Conservation (phyloP, 495 filamentous ascomycete genomes). For the Bacidia gigantensis region DNA sequence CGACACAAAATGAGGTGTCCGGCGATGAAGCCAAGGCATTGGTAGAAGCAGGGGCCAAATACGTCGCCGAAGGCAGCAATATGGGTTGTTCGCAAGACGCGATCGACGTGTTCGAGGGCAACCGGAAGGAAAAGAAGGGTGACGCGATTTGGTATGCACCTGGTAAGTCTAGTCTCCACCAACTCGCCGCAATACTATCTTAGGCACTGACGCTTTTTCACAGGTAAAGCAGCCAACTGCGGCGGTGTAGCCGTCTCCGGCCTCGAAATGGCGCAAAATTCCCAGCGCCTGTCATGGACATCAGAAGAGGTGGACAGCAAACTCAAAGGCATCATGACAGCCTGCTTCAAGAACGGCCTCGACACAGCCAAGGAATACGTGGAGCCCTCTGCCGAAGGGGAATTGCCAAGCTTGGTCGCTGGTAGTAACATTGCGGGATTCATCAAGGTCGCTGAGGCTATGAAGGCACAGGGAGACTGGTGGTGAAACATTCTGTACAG, state of each 20-base stretch:
- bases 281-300: constrained; percentile 69
- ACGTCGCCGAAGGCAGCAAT: constrained; percentile 94
- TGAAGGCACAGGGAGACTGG: constrained; percentile 97
- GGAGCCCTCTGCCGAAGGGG: constrained; percentile 51
- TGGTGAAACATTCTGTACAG: constrained; percentile 35
- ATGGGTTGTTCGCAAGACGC: constrained; percentile 97
- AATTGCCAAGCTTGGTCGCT: constrained; percentile 78
- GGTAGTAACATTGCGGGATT: constrained; percentile 97
- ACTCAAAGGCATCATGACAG: constrained; percentile 88
- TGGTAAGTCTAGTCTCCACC: constrained; percentile 34
- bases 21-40: constrained; percentile 77
- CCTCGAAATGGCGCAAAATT: constrained; percentile 99
- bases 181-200: background rate
- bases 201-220: background rate
- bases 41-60: constrained; percentile 60
- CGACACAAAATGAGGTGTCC: constrained; percentile 95
- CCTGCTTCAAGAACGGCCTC: constrained; percentile 83
- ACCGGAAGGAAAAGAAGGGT: constrained; percentile 55
- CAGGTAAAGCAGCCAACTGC: constrained; percentile 80
- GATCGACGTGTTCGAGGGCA: constrained; percentile 83
- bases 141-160: constrained; percentile 89
- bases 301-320: constrained; percentile 80
- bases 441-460: constrained; percentile 86
- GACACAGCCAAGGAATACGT: constrained; percentile 82
- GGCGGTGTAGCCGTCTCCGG: constrained; percentile 96